phyloP scores from a whole-genome alignment of 1,284 basidiomycete genomes.

The Pulveroboletus sp. region DNA sequence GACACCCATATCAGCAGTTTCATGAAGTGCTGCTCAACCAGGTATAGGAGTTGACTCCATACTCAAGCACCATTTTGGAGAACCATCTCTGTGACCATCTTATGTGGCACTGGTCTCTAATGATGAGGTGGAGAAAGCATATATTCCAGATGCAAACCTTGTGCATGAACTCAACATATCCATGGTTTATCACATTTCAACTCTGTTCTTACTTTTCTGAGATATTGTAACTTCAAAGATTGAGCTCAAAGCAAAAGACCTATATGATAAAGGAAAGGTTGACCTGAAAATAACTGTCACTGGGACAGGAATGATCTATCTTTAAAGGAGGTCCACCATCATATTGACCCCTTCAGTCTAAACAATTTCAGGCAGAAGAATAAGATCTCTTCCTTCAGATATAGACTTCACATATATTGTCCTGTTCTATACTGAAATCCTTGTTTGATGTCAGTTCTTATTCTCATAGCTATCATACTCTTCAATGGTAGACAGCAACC shows the following conservation, averaged over 20 bases:
- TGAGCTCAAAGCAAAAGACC: constrained; percentile 89
- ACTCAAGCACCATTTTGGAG: too few relatives aligned
- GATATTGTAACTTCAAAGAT: constrained; percentile 50
- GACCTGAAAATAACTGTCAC: constrained; percentile 97
- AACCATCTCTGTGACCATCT: too few relatives aligned
- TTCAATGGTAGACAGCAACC: constrained; percentile 88
- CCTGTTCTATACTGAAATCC: neutral
- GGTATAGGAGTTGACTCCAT: too few relatives aligned
- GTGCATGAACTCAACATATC: constrained; percentile 92
- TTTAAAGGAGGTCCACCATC: constrained; percentile 75
- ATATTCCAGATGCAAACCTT: too few relatives aligned
- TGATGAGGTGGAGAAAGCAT: too few relatives aligned
- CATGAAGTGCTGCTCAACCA: too few relatives aligned
- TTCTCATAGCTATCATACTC: constrained; percentile 93
- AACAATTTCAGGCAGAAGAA: constrained; percentile 93
- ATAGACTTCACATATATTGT: neutral
- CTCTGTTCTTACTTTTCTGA: constrained; percentile 1
- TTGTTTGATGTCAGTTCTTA: constrained; percentile 67
- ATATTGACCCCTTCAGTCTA: constrained; percentile 93
- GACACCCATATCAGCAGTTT: too few relatives aligned
- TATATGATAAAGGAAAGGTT: constrained; percentile 99
- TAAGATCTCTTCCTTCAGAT: constrained; percentile 87
- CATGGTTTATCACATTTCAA: constrained; percentile 45
- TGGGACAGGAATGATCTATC: constrained; percentile 82
- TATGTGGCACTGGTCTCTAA: too few relatives aligned